A percentile compares a stretch with the other conserved stretches of the same genome.
phyloP scores from a whole-genome alignment of 768 basidiomycete genomes.

The Mycena albidolilacea region DNA sequence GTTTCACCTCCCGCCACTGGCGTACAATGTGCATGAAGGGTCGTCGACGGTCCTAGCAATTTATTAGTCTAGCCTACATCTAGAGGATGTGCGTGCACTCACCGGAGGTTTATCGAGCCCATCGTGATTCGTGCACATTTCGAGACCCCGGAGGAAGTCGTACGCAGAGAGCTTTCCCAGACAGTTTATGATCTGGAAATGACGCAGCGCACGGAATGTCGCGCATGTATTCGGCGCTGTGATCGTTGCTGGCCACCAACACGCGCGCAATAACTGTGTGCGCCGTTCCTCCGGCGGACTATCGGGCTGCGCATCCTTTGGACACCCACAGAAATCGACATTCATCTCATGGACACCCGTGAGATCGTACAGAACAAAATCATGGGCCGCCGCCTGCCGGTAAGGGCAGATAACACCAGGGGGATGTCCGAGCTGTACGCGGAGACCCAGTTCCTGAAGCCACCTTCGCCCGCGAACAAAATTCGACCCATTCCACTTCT shows the following conservation, averaged over 20 bases:
- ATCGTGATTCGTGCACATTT: conserved; percentile 1
- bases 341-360: conserved; percentile 31
- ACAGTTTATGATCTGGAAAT: conserved; percentile 35
- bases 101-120: conserved; percentile 27
- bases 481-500: conserved; percentile 16
- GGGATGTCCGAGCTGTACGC: conserved; percentile 33
- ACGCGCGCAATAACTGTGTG: conserved; percentile 28
- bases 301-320: not conserved
- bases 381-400: not conserved
- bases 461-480: conserved; percentile 1
- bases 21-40: conserved; percentile 33
- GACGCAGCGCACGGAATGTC: conserved; percentile 28
- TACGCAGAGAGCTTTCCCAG: conserved; percentile 34
- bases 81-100: not conserved
- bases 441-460: conserved; percentile 30
- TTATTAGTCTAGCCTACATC: not conserved
- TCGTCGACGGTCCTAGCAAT: conserved; percentile 28
- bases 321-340: conserved; percentile 36
- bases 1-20: conserved; percentile 32
- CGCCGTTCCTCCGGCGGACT: not conserved
- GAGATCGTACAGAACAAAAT: conserved; percentile 30
- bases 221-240: conserved; percentile 27
- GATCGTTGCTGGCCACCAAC: conserved; percentile 36
- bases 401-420: not conserved
- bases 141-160: conserved; percentile 28